Percentiles rank a stretch among this genome's conserved stretches.
Conservation (phyloP, 2,329 filamentous ascomycete species). For the Aureobasidium namibiae region DNA sequence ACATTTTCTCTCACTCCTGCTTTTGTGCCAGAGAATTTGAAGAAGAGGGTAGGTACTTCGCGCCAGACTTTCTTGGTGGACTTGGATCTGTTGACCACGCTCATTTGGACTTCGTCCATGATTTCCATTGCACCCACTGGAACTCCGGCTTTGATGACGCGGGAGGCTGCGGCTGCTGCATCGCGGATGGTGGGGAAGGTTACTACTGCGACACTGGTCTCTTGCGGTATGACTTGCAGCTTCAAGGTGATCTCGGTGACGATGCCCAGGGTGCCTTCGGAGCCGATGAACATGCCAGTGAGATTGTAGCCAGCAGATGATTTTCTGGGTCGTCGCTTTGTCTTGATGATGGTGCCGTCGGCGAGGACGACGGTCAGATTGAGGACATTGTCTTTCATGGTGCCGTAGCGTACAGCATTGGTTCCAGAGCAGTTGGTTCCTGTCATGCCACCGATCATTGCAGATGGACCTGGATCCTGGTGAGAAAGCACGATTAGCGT, state of each 20-base stretch:
- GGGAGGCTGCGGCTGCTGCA: slow-evolving; percentile 65
- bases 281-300: slow-evolving; percentile 70
- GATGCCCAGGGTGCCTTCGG: slow-evolving; percentile 71
- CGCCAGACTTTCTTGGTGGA: slow-evolving; percentile 65
- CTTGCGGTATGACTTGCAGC: slow-evolving; percentile 65
- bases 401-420: slow-evolving; percentile 72
- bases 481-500: too few species aligned
- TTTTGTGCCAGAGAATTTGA: slow-evolving; percentile 63
- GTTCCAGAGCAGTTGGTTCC: slow-evolving; percentile 68
- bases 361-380: slow-evolving; percentile 74
- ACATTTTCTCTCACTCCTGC: slow-evolving; percentile 72
- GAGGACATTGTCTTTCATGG: slow-evolving; percentile 83
- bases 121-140: slow-evolving; percentile 74
- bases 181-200: slow-evolving; percentile 70
- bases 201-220: slow-evolving; percentile 70
- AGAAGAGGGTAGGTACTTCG: slow-evolving; percentile 58
- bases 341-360: slow-evolving; percentile 73
- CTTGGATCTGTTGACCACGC: slow-evolving; percentile 66
- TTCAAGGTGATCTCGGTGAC: slow-evolving; percentile 80
- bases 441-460: slow-evolving; percentile 76
- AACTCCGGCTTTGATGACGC: slow-evolving; percentile 66
- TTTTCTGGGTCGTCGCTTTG: slow-evolving; percentile 65
- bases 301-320: slow-evolving; percentile 78
- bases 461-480: slow-evolving; percentile 73
- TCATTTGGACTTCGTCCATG: slow-evolving; percentile 85